These are phyloP conservation scores for Xylaria multiplex DNA, from an alignment of 2,329 filamentous ascomycete genomes.

Conservation along the genomic window DNA sequence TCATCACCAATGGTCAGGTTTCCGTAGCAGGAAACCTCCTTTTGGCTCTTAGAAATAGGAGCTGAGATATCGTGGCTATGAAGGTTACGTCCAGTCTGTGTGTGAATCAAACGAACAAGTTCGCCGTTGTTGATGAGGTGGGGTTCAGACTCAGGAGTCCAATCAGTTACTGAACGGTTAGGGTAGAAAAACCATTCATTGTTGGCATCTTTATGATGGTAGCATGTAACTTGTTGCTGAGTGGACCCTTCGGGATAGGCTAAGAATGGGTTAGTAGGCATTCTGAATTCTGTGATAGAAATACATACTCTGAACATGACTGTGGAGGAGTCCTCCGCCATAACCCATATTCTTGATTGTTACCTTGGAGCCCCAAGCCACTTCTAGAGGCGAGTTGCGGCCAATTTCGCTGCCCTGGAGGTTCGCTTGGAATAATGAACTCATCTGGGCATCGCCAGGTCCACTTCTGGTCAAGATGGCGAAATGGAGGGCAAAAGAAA, in stretches of 20 bases:
- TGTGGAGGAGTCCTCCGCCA: slow-evolving; percentile 93
- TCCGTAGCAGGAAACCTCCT: slow-evolving; percentile 95
- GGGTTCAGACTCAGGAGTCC: slow-evolving; percentile 74
- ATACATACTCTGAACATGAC: slow-evolving; percentile 81
- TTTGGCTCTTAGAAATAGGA: slow-evolving; percentile 86
- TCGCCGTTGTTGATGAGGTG: slow-evolving; percentile 82
- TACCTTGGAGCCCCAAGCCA: slow-evolving; percentile 86
- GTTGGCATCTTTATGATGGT: slow-evolving; percentile 99
- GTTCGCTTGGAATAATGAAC: slow-evolving; percentile 98
- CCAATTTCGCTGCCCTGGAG: slow-evolving; percentile 92
- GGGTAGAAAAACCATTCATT: slow-evolving; percentile 99
- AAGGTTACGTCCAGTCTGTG: slow-evolving; percentile 94
- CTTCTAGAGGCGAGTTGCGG: slow-evolving; percentile 91
- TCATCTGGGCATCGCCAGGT: slow-evolving; percentile 99
- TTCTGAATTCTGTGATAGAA: neutral
- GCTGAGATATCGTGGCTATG: slow-evolving; percentile 93
- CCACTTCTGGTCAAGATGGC: slow-evolving; percentile 91
- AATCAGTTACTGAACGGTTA: slow-evolving; percentile 80
- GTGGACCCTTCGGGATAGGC: slow-evolving; percentile 89
- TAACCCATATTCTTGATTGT: slow-evolving; percentile 99
- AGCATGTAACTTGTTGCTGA: slow-evolving; percentile 98
- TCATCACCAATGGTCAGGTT: slow-evolving; percentile 95
- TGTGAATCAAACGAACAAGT: slow-evolving; percentile 87
- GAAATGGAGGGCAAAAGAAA: slow-evolving; percentile 96
- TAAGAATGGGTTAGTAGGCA: slow-evolving; percentile 37